Evolutionary conservation across 352 stramenopile genomes (phyloP), one percentile per base, ranked within the genome.

Genomic region (Phytophthora meadii): DNA sequence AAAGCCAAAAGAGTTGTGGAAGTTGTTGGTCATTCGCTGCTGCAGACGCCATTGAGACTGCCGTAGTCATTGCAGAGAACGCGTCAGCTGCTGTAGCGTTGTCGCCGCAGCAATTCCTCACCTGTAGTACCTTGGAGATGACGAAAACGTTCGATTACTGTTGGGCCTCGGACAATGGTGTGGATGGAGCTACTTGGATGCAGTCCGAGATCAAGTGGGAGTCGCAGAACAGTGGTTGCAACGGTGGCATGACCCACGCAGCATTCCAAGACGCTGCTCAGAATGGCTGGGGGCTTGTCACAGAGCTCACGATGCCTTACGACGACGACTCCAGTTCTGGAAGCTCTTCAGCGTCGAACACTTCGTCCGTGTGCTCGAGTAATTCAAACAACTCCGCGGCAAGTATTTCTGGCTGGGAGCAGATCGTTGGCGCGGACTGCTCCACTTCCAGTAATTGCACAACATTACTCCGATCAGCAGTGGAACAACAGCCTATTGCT

Each of bases 11-110:
- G 37, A 89, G 82, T 44, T 94, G 86, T 52, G 86, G 86, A 34
- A 91, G 81, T 45, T 94, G 86, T 60, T 94, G 86, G 86, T 86
- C 86, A 1, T 94, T 94, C 41, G 86, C 84, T 2, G 86, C 86
- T 14, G 77, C 84, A 8, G 86, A 94, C 61, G 78, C 85, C 11
- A 94, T 94, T 28, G 86, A 94, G 54, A 92, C 86, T 1, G 86
- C 86, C 0, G 86, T 94, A 0, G 78, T 82, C 8, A 89, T 93
- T 55, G 76, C 82, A 1, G 80, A 85, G 19, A 88, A 90, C 28
- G 54, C 87, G 25, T 71, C 65, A 1, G 61, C 75, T 2, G 80
- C 82, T 6, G 82, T 94, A 15, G 75, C 86, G 0, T 70, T 94
- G 30, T 91, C 86, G 1, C 82, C 86, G 8, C 82, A 94, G 70